Evolutionary conservation across 345 rosid species (phyloP).

Genomic region (Linum usitatissimum): DNA sequence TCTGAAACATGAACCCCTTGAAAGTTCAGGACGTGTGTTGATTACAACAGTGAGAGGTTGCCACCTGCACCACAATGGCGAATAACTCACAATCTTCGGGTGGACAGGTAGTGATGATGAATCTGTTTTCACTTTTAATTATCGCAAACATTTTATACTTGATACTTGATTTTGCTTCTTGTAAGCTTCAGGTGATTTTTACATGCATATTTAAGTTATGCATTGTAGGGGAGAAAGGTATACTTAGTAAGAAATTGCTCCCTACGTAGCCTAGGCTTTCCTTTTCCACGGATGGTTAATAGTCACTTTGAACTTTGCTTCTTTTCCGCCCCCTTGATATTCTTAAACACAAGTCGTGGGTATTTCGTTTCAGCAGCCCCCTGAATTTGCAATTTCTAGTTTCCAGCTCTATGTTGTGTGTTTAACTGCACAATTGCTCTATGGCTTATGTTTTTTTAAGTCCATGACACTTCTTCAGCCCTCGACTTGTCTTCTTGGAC

Average conservation of each 20-base stretch:
- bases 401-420: neutral
- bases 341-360: neutral
- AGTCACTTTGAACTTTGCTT: neutral
- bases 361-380: neutral
- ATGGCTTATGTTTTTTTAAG: neutral
- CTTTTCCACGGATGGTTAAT: neutral
- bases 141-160: no score
- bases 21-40: neutral
- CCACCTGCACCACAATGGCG: neutral
- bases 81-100: constrained; percentile 1
- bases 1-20: neutral
- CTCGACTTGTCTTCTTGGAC: neutral
- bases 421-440: neutral
- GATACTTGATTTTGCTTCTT: neutral
- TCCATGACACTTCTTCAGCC: neutral
- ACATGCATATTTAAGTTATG: neutral
- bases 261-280: neutral
- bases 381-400: neutral
- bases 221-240: neutral
- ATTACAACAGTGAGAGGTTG: neutral
- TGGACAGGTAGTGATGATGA: neutral
- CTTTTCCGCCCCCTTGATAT: no score
- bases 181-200: neutral
- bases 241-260: neutral
- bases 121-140: neutral